Base-by-base conservation (phyloP, 2,329 filamentous ascomycete species). In the Talaromyces sp. region DNA sequence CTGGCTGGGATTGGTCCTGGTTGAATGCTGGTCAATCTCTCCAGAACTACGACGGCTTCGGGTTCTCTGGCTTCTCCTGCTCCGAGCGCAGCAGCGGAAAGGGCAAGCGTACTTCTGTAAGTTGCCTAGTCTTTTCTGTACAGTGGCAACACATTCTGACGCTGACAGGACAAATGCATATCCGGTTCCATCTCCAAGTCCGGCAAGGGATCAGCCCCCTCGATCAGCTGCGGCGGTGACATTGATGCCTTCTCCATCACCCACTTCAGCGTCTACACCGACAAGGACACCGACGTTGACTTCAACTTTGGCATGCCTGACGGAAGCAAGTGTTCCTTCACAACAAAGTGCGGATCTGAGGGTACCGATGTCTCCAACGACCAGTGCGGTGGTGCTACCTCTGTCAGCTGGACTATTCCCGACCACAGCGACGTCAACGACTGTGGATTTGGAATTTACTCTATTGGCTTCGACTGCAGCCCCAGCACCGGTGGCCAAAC, bases 331-430 rank as follows among this genome's bases (percentile, higher is more conserved):
- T 98, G 93, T 87, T 93, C 90, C 80, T 89, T 96, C 70, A 86
- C 85, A 66, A 81, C 84, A 67, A 73, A 82, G 59, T 96, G 91
- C 84, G 85, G 82, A 67, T 80, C 83, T 61, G 80, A 82, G 16
- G 91, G 91, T 70, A 88, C 86, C 63, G 84, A 83, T 54, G 82
- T 97, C 70, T 79, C 86, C 78, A 97, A 97, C 84, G 86, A 81
- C 65, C 92, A 97, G 83, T 98, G 93, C 75, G 93, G 92, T 85
- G 93, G 93, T 77, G 93, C 93, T 67, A 91, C 84, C 74, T 87
- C 86, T 63, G 92, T 97, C 65, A 87, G 85, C 61, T 87, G 97
- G 74, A 79, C 82, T 67, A 77, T 84, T 63, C 85, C 88, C 72
- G 79, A 84, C 66, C 75, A 82, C 60, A 77, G 74, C 66, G 82